Percentiles rank a stretch among this genome's conserved stretches.
phyloP scores from a whole-genome alignment of 2,329 filamentous ascomycete species.

The Neofusicoccum umdonicola region DNA sequence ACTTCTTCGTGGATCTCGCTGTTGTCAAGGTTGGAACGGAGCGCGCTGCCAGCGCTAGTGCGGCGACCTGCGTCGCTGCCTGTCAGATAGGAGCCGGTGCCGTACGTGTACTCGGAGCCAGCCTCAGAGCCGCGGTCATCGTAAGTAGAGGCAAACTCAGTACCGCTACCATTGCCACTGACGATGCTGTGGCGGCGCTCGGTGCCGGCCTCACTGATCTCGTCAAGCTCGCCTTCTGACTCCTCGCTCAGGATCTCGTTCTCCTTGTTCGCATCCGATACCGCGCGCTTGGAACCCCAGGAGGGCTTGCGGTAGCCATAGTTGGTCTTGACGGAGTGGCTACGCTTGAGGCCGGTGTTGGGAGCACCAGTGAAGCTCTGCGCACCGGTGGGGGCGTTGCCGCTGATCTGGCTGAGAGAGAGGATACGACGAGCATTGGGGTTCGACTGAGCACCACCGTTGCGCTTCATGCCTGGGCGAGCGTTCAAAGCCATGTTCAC shows the following conservation, averaged over 20 bases:
- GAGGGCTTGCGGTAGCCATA: constrained; percentile 36
- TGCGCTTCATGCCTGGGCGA: constrained; percentile 41
- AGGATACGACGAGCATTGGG: constrained; percentile 69
- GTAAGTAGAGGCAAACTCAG: constrained; percentile 49
- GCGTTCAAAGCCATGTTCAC: constrained; percentile 51
- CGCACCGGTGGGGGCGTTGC: constrained; percentile 59
- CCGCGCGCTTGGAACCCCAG: constrained; percentile 27
- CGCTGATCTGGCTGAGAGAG: constrained; percentile 84
- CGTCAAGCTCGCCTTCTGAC: constrained; percentile 28
- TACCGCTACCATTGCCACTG: constrained; percentile 37
- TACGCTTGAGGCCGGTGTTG: constrained; percentile 53
- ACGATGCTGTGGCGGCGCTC: constrained; percentile 39
- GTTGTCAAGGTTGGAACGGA: constrained; percentile 18
- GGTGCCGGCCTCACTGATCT: constrained; percentile 36
- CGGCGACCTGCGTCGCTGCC: constrained; percentile 47
- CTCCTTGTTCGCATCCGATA: constrained; percentile 42
- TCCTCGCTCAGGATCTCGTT: constrained; percentile 47
- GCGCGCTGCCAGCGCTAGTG: constrained; percentile 42
- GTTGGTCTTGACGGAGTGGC: constrained; percentile 40
- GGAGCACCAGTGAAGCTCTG: constrained; percentile 26
- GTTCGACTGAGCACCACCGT: constrained; percentile 29
- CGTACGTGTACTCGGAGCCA: constrained; percentile 46
- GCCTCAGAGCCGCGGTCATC: constrained; percentile 40
- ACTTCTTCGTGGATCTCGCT: constrained; percentile 13
- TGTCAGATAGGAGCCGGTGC: constrained; percentile 49